Evolutionary conservation across 805 yeast genomes (phyloP).

Genomic region (Candida caryicola): DNA sequence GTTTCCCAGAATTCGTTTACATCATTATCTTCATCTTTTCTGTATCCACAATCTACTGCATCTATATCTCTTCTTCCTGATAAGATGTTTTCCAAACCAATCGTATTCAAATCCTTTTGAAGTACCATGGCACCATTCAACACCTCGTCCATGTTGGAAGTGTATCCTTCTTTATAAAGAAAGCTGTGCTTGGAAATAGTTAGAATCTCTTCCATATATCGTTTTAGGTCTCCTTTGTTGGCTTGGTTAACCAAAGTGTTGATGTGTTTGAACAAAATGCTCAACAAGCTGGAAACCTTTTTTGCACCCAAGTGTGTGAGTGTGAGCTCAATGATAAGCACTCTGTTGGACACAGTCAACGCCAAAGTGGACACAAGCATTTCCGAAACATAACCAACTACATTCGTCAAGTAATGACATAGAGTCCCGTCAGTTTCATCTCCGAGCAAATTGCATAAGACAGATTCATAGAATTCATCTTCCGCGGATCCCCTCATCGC

Average conservation of each 20-base stretch:
- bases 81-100: conserved; percentile 40
- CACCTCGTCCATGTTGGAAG: conserved; percentile 48
- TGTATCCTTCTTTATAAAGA: conserved; percentile 36
- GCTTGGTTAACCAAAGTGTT: conserved; percentile 6
- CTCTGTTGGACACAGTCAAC: conserved; percentile 32
- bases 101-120: conserved; percentile 29
- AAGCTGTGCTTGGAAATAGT: conserved; percentile 43
- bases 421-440: conserved; percentile 57
- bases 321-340: conserved; percentile 49
- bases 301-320: conserved; percentile 47
- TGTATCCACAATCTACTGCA: too few species aligned
- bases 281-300: conserved; percentile 32
- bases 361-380: conserved; percentile 43
- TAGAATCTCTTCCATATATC: conserved; percentile 46
- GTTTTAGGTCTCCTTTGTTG: conserved; percentile 26
- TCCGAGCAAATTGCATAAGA: conserved; percentile 62
- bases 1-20: conserved; percentile 22
- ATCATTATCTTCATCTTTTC: conserved; percentile 33
- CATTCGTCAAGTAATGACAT: conserved; percentile 33
- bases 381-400: conserved; percentile 31
- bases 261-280: conserved; percentile 30
- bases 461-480: conserved; percentile 25
- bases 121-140: conserved; percentile 38
- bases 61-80: conserved; percentile 39
- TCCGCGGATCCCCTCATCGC: conserved; percentile 25